Conservation (phyloP, 139 green algal species). For the Micromonas commoda region DNA sequence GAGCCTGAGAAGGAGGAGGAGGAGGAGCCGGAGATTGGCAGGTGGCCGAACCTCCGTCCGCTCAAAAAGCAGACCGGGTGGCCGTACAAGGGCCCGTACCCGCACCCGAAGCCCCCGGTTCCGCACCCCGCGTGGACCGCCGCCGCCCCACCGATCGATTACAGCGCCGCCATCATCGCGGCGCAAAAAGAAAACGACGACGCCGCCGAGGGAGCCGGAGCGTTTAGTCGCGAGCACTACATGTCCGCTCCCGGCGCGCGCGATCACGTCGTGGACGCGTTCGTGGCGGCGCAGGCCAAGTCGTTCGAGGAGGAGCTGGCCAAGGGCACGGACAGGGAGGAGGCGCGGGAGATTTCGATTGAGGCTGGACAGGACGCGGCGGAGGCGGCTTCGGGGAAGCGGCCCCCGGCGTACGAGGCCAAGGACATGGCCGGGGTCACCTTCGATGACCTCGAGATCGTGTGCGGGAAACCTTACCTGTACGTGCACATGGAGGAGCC, state of each 20-base stretch:
- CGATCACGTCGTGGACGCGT: background rate
- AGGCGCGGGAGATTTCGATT: background rate
- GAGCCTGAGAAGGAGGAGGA: background rate
- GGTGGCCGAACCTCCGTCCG: too few relatives aligned
- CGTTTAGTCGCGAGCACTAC: too few relatives aligned
- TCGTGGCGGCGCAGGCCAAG: background rate
- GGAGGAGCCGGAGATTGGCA: background rate
- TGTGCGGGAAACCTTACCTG: constrained; percentile 33
- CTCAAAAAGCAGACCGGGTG: too few relatives aligned
- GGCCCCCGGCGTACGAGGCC: background rate
- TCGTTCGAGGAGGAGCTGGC: too few relatives aligned
- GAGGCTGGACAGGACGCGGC: background rate
- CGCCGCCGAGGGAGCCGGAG: background rate
- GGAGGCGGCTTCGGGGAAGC: background rate
- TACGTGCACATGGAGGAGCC: constrained; percentile 61
- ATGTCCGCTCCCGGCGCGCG: too few relatives aligned
- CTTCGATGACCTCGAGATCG: background rate
- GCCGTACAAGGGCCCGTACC: too few relatives aligned
- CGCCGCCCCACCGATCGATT: background rate
- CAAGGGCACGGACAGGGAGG: background rate
- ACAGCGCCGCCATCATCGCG: background rate
- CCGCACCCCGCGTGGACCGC: background rate
- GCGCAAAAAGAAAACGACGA: background rate
- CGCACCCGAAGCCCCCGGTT: background rate
- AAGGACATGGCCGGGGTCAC: constrained; percentile 8